Evolutionary conservation across 2,329 filamentous ascomycete genomes (phyloP).

Genomic region (Penicillium hordei): DNA sequence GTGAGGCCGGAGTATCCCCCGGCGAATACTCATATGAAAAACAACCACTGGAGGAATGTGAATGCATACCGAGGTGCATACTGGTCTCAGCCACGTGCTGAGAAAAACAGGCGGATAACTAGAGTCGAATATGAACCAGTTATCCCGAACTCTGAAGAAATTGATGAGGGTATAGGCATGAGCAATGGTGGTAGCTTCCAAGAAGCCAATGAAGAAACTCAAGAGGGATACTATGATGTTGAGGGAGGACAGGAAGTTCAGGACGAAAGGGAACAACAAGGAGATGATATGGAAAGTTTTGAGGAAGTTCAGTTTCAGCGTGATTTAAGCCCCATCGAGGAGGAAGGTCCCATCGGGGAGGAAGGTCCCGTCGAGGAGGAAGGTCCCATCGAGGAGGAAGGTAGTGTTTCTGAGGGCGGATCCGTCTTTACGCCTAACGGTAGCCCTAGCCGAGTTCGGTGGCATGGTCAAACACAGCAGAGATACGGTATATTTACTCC

Average conservation of each 20-base stretch:
- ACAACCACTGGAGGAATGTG: constrained; percentile 10
- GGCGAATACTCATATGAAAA: constrained; percentile 2
- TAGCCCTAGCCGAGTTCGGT: background rate
- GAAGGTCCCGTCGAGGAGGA: too few relatives aligned
- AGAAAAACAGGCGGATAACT: constrained; percentile 4
- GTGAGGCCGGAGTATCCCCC: constrained; percentile 1
- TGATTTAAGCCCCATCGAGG: background rate
- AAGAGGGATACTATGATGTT: background rate
- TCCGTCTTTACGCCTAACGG: background rate
- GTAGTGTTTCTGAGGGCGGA: background rate
- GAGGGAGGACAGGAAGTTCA: background rate
- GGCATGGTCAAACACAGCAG: background rate
- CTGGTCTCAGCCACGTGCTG: constrained; percentile 8
- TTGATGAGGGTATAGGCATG: background rate
- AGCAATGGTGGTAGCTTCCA: background rate
- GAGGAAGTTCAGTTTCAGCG: background rate
- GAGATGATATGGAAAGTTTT: background rate
- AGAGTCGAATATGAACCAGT: background rate
- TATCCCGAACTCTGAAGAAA: background rate
- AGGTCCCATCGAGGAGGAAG: background rate
- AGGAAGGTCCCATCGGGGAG: too few relatives aligned
- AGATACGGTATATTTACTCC: background rate
- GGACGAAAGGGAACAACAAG: background rate
- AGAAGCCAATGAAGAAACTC: background rate
- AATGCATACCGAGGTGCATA: constrained; percentile 12